A percentile compares a stretch with the other conserved stretches of the same genome.
These are phyloP conservation scores for Candida oleophila DNA, from an alignment of 805 yeast species.

Conservation along the genomic window DNA sequence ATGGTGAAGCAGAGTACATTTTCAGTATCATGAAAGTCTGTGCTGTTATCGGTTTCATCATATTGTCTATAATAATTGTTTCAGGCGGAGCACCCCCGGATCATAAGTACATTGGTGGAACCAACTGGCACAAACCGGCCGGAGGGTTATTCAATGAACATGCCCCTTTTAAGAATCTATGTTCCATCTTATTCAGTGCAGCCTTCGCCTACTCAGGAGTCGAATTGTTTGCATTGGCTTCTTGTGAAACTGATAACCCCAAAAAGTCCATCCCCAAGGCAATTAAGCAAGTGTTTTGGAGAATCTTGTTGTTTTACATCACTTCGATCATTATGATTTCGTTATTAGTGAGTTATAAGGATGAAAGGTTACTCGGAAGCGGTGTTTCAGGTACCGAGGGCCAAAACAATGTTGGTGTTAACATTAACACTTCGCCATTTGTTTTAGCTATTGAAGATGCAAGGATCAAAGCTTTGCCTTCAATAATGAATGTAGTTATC, in stretches of 20 bases:
- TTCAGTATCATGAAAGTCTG: conserved; percentile 55
- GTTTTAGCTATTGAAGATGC: conserved; percentile 36
- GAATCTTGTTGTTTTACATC: conserved; percentile 59
- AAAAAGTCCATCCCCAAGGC: conserved; percentile 63
- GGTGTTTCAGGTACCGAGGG: conserved; percentile 8
- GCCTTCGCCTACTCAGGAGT: conserved; percentile 69
- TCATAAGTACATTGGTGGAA: conserved; percentile 59
- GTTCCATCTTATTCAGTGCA: conserved; percentile 57
- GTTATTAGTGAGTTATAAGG: conserved; percentile 44
- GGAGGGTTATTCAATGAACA: conserved; percentile 47
- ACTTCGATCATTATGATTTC: conserved; percentile 55
- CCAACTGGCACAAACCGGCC: conserved; percentile 53
- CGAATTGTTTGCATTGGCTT: conserved; percentile 63
- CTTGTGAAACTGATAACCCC: conserved; percentile 64
- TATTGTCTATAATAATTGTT: conserved; percentile 53
- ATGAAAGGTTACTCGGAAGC: conserved; percentile 19
- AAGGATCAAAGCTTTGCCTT: conserved; percentile 29
- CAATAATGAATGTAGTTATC: conserved; percentile 33
- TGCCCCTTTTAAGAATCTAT: conserved; percentile 58
- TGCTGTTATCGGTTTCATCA: conserved; percentile 58
- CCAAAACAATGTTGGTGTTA: conserved; percentile 16
- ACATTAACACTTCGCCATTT: conserved; percentile 35
- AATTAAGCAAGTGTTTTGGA: conserved; percentile 64
- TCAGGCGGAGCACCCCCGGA: conserved; percentile 55
- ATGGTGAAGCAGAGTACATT: conserved; percentile 67